A percentile compares a stretch with the other conserved stretches of the same genome.
Evolutionary conservation across 225 moss, liverwort and hornwort species (phyloP).

Genomic region (Marchantia polymorpha): DNA sequence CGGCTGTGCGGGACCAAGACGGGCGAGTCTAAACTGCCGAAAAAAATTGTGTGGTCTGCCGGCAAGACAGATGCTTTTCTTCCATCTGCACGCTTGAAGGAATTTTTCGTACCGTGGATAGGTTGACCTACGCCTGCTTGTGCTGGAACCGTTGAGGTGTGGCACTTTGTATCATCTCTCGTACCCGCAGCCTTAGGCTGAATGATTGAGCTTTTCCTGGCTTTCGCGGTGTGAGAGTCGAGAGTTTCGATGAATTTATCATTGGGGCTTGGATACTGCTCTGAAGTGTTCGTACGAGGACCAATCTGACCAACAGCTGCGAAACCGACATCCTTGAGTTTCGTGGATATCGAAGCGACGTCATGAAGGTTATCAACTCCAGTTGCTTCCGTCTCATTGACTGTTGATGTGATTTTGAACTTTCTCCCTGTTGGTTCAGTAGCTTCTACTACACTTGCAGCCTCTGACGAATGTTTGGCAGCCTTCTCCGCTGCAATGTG

Average conservation of each 20-base stretch:
- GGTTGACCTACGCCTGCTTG: not conserved
- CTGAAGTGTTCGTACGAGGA: not conserved
- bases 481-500: not conserved
- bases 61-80: conserved; percentile 8
- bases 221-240: not conserved
- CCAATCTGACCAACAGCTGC: conserved; percentile 26
- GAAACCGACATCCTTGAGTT: conserved; percentile 26
- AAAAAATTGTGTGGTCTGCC: conserved; percentile 24
- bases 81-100: not conserved
- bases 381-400: not conserved
- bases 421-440: conserved; percentile 1
- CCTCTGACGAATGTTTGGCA: not conserved
- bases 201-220: too few relatives aligned
- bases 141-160: not conserved
- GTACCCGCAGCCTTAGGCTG: not conserved
- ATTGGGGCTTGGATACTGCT: conserved; percentile 12
- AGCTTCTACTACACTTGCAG: not conserved
- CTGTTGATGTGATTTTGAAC: not conserved
- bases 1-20: conserved; percentile 8
- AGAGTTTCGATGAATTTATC: conserved; percentile 1
- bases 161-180: not conserved
- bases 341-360: not conserved
- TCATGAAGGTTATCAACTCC: conserved; percentile 7
- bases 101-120: not conserved
- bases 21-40: conserved; percentile 32